phyloP scores from a whole-genome alignment of 2,329 filamentous ascomycete genomes.

The Amesomyces nigricolor region DNA sequence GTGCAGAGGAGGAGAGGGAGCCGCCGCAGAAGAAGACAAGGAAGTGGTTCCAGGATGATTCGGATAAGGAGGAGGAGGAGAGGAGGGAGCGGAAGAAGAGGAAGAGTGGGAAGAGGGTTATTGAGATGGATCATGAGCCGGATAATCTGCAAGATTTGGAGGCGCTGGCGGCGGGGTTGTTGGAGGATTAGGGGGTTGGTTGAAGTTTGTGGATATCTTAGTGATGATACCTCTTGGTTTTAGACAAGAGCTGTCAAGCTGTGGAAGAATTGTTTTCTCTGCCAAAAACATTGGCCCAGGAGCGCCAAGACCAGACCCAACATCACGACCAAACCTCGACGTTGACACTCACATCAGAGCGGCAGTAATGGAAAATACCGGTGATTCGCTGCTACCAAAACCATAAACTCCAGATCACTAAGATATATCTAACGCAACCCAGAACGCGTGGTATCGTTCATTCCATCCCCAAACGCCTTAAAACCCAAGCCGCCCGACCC shows the following conservation, averaged over 20 bases:
- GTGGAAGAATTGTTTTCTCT: no score
- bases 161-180: slow-evolving; percentile 65
- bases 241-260: neutral
- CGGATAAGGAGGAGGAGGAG: slow-evolving; percentile 37
- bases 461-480: neutral
- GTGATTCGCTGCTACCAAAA: no score
- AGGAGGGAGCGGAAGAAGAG: slow-evolving; percentile 47
- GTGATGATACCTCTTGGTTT: neutral
- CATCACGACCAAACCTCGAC: no score
- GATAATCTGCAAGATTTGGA: slow-evolving; percentile 77
- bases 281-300: no score
- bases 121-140: slow-evolving; percentile 61
- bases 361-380: no score
- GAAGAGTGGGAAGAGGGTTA: slow-evolving; percentile 49
- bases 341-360: no score
- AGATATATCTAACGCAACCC: no score
- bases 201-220: neutral
- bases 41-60: slow-evolving; percentile 62
- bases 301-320: no score
- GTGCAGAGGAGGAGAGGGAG: slow-evolving; percentile 34
- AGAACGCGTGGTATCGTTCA: neutral
- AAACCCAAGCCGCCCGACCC: neutral
- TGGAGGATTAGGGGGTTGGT: slow-evolving; percentile 42
- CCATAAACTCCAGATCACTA: no score
- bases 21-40: slow-evolving; percentile 49